Evolutionary conservation across 2,329 filamentous ascomycete genomes (phyloP), one percentile per base, ranked within the genome.

Genomic region (Cadophora sp.): DNA sequence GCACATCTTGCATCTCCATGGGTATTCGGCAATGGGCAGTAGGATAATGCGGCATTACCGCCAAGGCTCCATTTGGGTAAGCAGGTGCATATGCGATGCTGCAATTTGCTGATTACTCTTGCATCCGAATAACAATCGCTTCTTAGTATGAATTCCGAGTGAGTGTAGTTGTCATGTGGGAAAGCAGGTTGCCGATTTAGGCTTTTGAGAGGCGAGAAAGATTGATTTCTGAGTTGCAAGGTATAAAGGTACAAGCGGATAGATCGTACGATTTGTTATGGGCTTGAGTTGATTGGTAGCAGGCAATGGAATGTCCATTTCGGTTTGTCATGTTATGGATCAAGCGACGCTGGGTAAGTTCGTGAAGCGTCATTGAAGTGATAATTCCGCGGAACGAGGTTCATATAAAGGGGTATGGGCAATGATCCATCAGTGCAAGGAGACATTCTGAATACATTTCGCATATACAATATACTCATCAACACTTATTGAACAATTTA

Each of bases 1-100:
- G n/a, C 31, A 59, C 56, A 40, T 40, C 34, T 26, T 43, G 22
- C 56, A 40, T 59, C 56, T 59, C 56, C 56, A 40, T 59, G 56
- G 56, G 34, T 59, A 59, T 19, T 59, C 56, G 56, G 56, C 56
- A 59, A 59, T 59, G 31, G n/a, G 37, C 9, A 40, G n/a, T 59
- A 59, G 56, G 56, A 59, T 59, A n/a, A 59, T 59, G 56, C 56
- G 24, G 56, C 14, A 11, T 43, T 19, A 12, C 34, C 37, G 56
- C 56, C 56, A 59, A 59, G 56, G 19, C 34, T 43, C 31, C 56
- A 59, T 19, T 40, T 34, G 56, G 56, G 34, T 40, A 9, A 19
- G 5, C 56, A 59, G 34, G 56, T 26, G 22, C 31, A 59, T 19
- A 43, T 43, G n/a, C 22, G 37, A 43, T 43, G 31, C n/a, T 22